phyloP scores from a whole-genome alignment of 2,329 filamentous ascomycete species.

The Tolypocladium album region DNA sequence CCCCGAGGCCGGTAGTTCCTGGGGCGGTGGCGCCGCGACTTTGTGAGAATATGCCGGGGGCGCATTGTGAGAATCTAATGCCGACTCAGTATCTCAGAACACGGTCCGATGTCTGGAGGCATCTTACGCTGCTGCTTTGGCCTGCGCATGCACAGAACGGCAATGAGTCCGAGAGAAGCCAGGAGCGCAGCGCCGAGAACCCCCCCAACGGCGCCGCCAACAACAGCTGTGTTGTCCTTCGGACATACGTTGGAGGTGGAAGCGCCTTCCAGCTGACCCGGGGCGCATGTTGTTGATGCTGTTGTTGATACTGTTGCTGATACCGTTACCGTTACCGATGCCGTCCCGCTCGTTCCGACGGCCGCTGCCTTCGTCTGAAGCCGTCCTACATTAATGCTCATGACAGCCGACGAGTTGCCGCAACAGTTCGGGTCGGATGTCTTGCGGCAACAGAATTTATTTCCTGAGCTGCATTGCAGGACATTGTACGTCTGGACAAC shows the following conservation, averaged over 20 bases:
- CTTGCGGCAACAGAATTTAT: constrained; percentile 9
- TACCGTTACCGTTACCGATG: no score
- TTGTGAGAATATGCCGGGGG: background rate
- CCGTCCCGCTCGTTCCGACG: background rate
- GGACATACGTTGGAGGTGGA: constrained; percentile 4
- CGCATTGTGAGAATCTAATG: background rate
- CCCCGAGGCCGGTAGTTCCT: background rate
- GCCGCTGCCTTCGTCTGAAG: background rate
- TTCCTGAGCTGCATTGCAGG: constrained; percentile 6
- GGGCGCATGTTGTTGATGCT: background rate
- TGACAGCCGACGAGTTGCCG: constrained; percentile 2
- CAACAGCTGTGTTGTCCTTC: constrained; percentile 9
- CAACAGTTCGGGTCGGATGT: constrained; percentile 7
- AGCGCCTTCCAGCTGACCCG: background rate
- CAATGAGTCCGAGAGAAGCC: constrained; percentile 9
- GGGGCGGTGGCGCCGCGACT: background rate
- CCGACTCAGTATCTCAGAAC: background rate
- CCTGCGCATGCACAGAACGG: constrained; percentile 3
- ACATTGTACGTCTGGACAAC: constrained; percentile 4
- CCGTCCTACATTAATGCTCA: constrained; percentile 1
- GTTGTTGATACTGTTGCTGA: background rate
- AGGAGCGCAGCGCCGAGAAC: constrained; percentile 10
- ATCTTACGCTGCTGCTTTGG: background rate
- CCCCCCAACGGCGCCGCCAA: constrained; percentile 11
- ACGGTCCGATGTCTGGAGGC: background rate